Percentiles rank a stretch among this genome's conserved stretches.
phyloP scores from a whole-genome alignment of 1,284 basidiomycete genomes.

The Irpex sp. region DNA sequence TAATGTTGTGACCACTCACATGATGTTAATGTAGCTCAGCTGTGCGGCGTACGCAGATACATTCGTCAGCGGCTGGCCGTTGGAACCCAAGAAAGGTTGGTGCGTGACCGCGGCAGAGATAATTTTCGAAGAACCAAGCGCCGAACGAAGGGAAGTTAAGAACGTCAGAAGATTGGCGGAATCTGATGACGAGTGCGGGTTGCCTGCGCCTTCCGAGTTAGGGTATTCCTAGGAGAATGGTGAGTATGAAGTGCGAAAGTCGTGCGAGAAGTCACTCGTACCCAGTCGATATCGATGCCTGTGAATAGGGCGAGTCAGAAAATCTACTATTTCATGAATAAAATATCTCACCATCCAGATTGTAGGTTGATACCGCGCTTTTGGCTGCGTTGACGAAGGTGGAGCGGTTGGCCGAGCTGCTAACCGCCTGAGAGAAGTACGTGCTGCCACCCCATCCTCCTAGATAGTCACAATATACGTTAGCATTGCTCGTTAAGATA shows the following conservation, averaged over 20 bases:
- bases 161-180: slow-evolving; percentile 66
- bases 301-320: not conserved
- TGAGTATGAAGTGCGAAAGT: not conserved
- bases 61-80: slow-evolving; percentile 61
- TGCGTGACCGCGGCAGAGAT: slow-evolving; percentile 72
- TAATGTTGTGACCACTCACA: slow-evolving; percentile 33
- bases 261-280: slow-evolving; percentile 11
- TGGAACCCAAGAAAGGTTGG: slow-evolving; percentile 64
- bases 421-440: slow-evolving; percentile 65
- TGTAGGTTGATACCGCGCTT: slow-evolving; percentile 54
- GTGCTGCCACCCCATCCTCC: slow-evolving; percentile 54
- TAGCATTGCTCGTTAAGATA: not conserved
- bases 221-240: slow-evolving; percentile 59
- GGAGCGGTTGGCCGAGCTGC: slow-evolving; percentile 42
- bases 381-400: slow-evolving; percentile 62
- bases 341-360: slow-evolving; percentile 50
- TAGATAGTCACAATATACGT: slow-evolving; percentile 6
- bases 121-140: slow-evolving; percentile 55
- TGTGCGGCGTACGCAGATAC: slow-evolving; percentile 67
- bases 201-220: slow-evolving; percentile 59
- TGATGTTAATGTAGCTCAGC: slow-evolving; percentile 71
- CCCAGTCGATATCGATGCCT: slow-evolving; percentile 76
- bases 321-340: not conserved
- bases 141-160: slow-evolving; percentile 54
- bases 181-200: slow-evolving; percentile 58